Conservation (phyloP, 352 stramenopile genomes). For the Phytophthora lateralis region DNA sequence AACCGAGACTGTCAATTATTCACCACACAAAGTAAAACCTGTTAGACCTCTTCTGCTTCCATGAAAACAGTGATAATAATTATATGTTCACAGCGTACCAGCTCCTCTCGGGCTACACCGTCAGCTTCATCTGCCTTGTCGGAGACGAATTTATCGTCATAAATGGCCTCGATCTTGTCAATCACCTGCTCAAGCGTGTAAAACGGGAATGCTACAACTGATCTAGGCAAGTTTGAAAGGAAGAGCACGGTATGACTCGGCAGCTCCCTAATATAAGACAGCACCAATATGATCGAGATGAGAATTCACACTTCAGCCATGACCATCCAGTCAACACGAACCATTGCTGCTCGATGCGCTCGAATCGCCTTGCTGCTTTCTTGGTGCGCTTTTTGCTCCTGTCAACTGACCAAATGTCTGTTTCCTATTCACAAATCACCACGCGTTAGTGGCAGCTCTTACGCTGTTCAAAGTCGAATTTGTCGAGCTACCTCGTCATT, state of each 20-base stretch:
- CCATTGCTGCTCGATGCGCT: slow-evolving; percentile 61
- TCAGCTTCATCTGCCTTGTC: slow-evolving; percentile 65
- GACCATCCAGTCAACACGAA: slow-evolving; percentile 7
- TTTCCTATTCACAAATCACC: slow-evolving; percentile 41
- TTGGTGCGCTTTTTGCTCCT: slow-evolving; percentile 54
- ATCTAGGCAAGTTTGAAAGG: slow-evolving; percentile 75
- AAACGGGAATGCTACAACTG: slow-evolving; percentile 71
- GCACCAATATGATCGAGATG: not conserved
- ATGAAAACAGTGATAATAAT: not conserved
- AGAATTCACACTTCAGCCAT: not conserved
- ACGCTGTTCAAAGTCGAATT: not conserved
- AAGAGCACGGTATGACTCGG: slow-evolving; percentile 57
- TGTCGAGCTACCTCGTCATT: slow-evolving; percentile 24
- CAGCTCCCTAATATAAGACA: slow-evolving; percentile 41
- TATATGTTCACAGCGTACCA: slow-evolving; percentile 27
- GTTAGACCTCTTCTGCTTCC: not conserved
- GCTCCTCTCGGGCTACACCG: slow-evolving; percentile 59
- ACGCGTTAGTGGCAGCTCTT: not conserved
- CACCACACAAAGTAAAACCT: not conserved
- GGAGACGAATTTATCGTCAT: slow-evolving; percentile 75
- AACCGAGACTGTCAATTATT: slow-evolving; percentile 55
- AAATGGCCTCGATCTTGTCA: slow-evolving; percentile 70
- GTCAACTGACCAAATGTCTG: slow-evolving; percentile 66
- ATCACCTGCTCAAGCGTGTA: slow-evolving; percentile 59
- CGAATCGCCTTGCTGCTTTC: slow-evolving; percentile 43